Conservation (phyloP, 352 stramenopile genomes). For the Phytophthora fragariaefolia region DNA sequence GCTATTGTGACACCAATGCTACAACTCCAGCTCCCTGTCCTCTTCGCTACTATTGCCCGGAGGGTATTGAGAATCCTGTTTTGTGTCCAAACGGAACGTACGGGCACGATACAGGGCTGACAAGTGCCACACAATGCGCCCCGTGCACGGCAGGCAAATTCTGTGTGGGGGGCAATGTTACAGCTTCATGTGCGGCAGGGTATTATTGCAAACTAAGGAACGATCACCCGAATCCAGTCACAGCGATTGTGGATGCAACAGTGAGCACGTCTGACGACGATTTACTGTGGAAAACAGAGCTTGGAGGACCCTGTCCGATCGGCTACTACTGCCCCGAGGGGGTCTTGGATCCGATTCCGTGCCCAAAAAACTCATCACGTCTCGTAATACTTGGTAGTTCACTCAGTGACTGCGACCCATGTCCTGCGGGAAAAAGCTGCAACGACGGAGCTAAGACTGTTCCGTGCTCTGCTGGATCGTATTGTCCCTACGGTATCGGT, state of each 20-base stretch:
- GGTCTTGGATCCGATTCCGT: slow-evolving; percentile 72
- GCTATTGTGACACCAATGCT: slow-evolving; percentile 76
- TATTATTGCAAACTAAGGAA: slow-evolving; percentile 88
- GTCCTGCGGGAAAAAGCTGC: slow-evolving; percentile 90
- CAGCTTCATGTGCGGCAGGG: slow-evolving; percentile 76
- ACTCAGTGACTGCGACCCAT: slow-evolving; percentile 73
- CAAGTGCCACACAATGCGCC: slow-evolving; percentile 59
- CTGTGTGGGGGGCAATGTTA: slow-evolving; percentile 76
- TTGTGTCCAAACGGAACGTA: slow-evolving; percentile 87
- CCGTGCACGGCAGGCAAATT: slow-evolving; percentile 78
- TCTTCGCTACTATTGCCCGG: slow-evolving; percentile 74
- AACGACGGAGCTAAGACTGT: slow-evolving; percentile 68
- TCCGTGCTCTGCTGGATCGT: slow-evolving; percentile 67
- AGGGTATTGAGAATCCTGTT: slow-evolving; percentile 47
- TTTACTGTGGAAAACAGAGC: slow-evolving; percentile 45
- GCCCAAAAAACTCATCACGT: slow-evolving; percentile 60
- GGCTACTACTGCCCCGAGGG: slow-evolving; percentile 83
- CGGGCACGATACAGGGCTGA: slow-evolving; percentile 55
- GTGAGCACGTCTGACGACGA: neutral
- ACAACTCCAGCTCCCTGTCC: slow-evolving; percentile 60
- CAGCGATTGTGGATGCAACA: slow-evolving; percentile 13
- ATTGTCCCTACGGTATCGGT: slow-evolving; percentile 55
- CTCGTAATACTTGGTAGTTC: slow-evolving; percentile 57
- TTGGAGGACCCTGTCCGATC: slow-evolving; percentile 72
- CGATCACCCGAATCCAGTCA: slow-evolving; percentile 54